Percentiles rank a stretch among this genome's conserved stretches.
These are phyloP conservation scores for Triticum monococcum DNA, from an alignment of 176 grass and related monocot species.

Conservation along the genomic window DNA sequence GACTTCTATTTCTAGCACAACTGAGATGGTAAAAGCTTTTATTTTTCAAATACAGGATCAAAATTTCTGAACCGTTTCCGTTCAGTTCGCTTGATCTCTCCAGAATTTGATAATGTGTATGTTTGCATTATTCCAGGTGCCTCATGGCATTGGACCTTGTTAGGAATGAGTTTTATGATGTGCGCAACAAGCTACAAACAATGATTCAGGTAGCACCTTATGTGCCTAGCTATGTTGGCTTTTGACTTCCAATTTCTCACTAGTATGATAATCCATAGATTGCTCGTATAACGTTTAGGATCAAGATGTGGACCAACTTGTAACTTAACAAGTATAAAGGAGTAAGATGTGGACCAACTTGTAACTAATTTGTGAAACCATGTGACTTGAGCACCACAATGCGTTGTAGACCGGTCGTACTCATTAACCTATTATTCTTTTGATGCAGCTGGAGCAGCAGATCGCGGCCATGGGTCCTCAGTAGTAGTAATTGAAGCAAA, in stretches of 20 bases:
- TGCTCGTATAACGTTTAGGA: not conserved
- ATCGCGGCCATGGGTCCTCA: not conserved
- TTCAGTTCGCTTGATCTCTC: not conserved
- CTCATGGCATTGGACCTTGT: conserved; percentile 55
- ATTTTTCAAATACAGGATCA: not conserved
- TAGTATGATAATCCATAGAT: not conserved
- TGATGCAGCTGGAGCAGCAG: not conserved
- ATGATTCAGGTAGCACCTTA: conserved; percentile 77
- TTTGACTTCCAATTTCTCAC: conserved; percentile 7
- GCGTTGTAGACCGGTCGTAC: not conserved
- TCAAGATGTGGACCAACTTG: not conserved
- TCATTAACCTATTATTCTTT: not conserved
- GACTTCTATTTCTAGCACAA: not conserved
- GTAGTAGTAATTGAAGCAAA: not conserved
- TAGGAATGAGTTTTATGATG: conserved; percentile 58
- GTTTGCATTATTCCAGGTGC: conserved; percentile 50
- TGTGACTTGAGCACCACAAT: not conserved
- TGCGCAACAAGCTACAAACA: conserved; percentile 56
- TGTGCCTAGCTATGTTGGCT: not conserved
- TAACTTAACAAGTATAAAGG: not conserved
- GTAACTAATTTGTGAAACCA: not conserved
- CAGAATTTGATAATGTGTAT: not conserved
- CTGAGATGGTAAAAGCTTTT: not conserved
- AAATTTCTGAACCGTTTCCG: not conserved
- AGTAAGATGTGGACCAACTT: not conserved